Evolutionary conservation across 768 basidiomycete genomes (phyloP).

Genomic region (Lyophyllum decastes): DNA sequence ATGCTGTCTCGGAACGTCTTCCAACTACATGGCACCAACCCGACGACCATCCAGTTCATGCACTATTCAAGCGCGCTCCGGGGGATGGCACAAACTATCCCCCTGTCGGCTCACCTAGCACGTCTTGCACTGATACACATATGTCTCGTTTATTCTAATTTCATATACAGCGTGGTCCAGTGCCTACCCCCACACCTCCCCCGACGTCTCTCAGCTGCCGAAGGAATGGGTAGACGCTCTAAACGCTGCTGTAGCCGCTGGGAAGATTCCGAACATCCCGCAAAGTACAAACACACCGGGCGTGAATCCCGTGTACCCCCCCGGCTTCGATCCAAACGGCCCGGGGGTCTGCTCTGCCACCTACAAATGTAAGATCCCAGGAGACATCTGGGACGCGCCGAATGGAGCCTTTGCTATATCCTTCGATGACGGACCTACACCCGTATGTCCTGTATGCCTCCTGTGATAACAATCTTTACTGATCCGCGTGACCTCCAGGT

Average conservation of each 20-base stretch:
- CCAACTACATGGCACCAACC: slow-evolving; percentile 62
- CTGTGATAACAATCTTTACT: neutral
- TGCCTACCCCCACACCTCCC: slow-evolving; percentile 53
- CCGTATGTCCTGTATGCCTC: slow-evolving; percentile 26
- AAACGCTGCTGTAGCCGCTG: slow-evolving; percentile 61
- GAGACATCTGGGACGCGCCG: slow-evolving; percentile 80
- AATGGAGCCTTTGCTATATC: slow-evolving; percentile 61
- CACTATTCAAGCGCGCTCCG: slow-evolving; percentile 60
- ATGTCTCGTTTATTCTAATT: neutral
- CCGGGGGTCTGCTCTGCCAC: slow-evolving; percentile 74
- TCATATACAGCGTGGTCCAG: slow-evolving; percentile 55
- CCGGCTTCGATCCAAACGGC: slow-evolving; percentile 43
- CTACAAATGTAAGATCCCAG: slow-evolving; percentile 60
- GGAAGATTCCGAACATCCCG: slow-evolving; percentile 74
- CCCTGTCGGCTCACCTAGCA: slow-evolving; percentile 62
- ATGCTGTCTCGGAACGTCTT: slow-evolving; percentile 28
- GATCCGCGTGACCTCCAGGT: slow-evolving; percentile 26
- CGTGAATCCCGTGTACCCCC: slow-evolving; percentile 46
- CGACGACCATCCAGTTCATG: slow-evolving; percentile 57
- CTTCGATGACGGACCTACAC: slow-evolving; percentile 83
- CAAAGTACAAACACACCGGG: slow-evolving; percentile 38
- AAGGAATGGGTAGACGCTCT: slow-evolving; percentile 73
- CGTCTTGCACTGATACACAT: slow-evolving; percentile 12
- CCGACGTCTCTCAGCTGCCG: slow-evolving; percentile 58
- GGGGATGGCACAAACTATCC: slow-evolving; percentile 53